Conservation (phyloP, 768 basidiomycete genomes). For the Megacollybia marginata region DNA sequence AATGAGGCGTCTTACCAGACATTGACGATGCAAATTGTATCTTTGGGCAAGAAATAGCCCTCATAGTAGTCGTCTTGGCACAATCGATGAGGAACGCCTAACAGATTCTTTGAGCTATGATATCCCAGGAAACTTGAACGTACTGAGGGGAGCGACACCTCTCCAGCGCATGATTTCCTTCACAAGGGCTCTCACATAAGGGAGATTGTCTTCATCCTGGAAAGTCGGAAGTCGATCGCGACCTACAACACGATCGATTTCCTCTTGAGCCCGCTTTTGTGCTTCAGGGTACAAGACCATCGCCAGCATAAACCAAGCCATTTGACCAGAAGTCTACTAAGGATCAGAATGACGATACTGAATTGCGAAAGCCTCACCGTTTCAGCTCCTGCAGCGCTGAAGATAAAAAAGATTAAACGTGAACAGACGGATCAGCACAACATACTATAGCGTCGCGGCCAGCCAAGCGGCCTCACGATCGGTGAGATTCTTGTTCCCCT, state of each 20-base stretch:
- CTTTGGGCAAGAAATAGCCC: constrained; percentile 20
- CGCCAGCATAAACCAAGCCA: constrained; percentile 7
- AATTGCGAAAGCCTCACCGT: background rate
- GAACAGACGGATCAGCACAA: background rate
- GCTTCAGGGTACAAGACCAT: constrained; percentile 12
- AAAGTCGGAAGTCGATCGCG: constrained; percentile 10
- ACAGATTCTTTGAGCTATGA: background rate
- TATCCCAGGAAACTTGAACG: constrained; percentile 1
- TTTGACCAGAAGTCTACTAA: background rate
- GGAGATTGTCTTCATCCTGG: constrained; percentile 8
- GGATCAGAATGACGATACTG: background rate
- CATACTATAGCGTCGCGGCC: background rate
- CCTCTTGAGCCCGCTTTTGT: constrained; percentile 9
- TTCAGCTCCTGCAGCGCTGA: background rate
- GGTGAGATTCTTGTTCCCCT: background rate
- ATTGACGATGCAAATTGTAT: constrained; percentile 17
- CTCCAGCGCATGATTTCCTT: constrained; percentile 14
- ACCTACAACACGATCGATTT: constrained; percentile 16
- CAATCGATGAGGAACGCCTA: constrained; percentile 15
- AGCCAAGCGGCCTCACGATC: constrained; percentile 1
- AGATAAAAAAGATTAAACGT: too few species aligned
- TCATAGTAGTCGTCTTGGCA: constrained; percentile 23
- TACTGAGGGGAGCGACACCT: constrained; percentile 13
- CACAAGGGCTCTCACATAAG: constrained; percentile 12
- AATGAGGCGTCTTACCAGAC: constrained; percentile 5